Percentiles rank a stretch among this genome's conserved stretches.
These are phyloP conservation scores for Tuber indicum DNA, from an alignment of 495 filamentous ascomycete genomes.

Conservation along the genomic window DNA sequence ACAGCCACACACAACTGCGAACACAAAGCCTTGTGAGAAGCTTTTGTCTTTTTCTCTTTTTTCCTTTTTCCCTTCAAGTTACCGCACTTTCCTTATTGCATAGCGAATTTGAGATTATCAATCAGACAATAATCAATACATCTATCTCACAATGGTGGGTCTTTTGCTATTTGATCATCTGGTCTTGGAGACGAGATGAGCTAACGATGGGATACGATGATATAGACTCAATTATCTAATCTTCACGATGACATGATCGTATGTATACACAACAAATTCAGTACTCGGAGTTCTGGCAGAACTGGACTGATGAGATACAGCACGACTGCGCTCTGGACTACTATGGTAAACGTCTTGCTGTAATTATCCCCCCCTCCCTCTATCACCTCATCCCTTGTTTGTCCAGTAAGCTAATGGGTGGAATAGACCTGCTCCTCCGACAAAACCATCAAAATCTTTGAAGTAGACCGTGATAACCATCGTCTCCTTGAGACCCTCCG, in stretches of 20 bases:
- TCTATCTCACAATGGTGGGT: background rate
- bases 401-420: background rate
- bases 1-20: background rate
- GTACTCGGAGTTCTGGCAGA: background rate
- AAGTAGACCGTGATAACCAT: constrained; percentile 91
- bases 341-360: constrained; percentile 87
- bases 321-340: constrained; percentile 98
- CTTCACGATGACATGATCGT: constrained; percentile 99
- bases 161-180: background rate
- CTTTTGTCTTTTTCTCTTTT: background rate
- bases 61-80: background rate
- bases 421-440: constrained; percentile 81
- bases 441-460: constrained; percentile 98
- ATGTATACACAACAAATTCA: constrained; percentile 46
- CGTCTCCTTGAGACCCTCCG: constrained; percentile 86
- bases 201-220: background rate
- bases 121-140: background rate
- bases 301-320: constrained; percentile 47
- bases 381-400: background rate
- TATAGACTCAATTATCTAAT: constrained; percentile 75
- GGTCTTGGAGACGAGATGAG: background rate
- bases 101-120: background rate
- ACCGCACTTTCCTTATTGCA: background rate
- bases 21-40: background rate
- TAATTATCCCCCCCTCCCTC: constrained; percentile 15